phyloP scores from a whole-genome alignment of 768 basidiomycete genomes.

The Botryobasidium botryosum region DNA sequence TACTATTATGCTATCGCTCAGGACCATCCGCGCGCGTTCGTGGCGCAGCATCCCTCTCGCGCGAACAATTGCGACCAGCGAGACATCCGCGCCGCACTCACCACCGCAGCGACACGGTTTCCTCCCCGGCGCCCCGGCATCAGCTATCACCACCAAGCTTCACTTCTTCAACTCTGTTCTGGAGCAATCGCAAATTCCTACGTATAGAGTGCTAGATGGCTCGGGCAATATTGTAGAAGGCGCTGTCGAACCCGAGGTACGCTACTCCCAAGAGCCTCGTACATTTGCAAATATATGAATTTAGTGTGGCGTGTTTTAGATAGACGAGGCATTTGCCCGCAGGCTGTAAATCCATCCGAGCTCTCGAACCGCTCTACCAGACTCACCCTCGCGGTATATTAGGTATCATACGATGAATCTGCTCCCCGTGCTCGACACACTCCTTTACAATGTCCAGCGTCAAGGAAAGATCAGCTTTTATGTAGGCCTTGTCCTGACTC shows the following conservation, averaged over 20 bases:
- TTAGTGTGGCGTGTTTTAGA: conserved; percentile 24
- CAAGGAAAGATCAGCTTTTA: conserved; percentile 90
- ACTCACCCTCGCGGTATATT: background rate
- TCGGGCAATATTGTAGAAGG: conserved; percentile 55
- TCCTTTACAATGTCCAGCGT: conserved; percentile 82
- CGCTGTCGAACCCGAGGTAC: conserved; percentile 58
- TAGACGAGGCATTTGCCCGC: conserved; percentile 49
- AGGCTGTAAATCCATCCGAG: conserved; percentile 30
- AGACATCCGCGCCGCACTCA: no score
- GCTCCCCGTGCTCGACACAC: conserved; percentile 68
- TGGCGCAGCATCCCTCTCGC: no score
- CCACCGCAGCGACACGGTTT: no score
- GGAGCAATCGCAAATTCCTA: conserved; percentile 51
- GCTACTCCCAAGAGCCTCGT: conserved; percentile 12
- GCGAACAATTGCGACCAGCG: no score
- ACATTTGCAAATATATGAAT: background rate
- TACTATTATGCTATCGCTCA: no score
- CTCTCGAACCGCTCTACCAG: background rate
- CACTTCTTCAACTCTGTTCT: conserved; percentile 70
- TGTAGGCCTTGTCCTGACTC: conserved; percentile 31
- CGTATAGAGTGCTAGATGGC: conserved; percentile 74
- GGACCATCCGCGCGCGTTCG: no score
- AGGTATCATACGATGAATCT: conserved; percentile 36
- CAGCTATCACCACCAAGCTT: conserved; percentile 51
- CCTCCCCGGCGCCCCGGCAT: conserved; percentile 16